Evolutionary conservation across 371 early-diverging fungal species (phyloP).

Genomic region (Lichtheimia ornata): DNA sequence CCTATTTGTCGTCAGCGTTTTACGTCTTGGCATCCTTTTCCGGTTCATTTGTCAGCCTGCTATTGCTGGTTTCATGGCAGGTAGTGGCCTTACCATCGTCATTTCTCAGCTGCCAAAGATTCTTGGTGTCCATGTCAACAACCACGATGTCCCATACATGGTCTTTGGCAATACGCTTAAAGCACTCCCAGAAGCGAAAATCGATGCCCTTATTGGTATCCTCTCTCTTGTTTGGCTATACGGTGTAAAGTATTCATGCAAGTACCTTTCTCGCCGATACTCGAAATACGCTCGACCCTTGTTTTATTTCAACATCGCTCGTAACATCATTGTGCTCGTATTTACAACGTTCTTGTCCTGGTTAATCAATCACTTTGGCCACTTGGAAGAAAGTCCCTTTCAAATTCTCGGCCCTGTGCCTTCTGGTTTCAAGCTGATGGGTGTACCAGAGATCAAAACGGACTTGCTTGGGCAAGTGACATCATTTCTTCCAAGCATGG

Average conservation of each 20-base stretch:
- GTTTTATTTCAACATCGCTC: conserved; percentile 58
- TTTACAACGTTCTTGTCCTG: conserved; percentile 75
- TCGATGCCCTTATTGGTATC: conserved; percentile 66
- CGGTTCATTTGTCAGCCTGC: conserved; percentile 83
- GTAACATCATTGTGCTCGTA: conserved; percentile 77
- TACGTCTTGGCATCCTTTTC: conserved; percentile 79
- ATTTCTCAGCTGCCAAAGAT: conserved; percentile 77
- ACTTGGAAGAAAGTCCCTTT: conserved; percentile 40
- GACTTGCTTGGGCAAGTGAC: conserved; percentile 45
- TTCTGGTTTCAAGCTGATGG: conserved; percentile 66
- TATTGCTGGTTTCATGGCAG: conserved; percentile 75
- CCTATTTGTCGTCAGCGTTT: conserved; percentile 64
- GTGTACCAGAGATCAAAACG: conserved; percentile 49
- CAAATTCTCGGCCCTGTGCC: conserved; percentile 72
- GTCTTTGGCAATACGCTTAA: conserved; percentile 61
- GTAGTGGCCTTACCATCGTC: conserved; percentile 77
- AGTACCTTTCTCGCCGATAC: conserved; percentile 37
- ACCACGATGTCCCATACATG: conserved; percentile 56
- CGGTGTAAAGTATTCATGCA: conserved; percentile 33
- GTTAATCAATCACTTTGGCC: conserved; percentile 52
- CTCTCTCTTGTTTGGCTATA: conserved; percentile 54
- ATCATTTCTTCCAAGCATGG: conserved; percentile 61
- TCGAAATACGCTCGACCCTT: conserved; percentile 35
- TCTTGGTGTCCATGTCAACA: conserved; percentile 73
- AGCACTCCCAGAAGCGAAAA: conserved; percentile 40